Percentiles rank a stretch among this genome's conserved stretches.
Evolutionary conservation across 116 monocot genomes (phyloP).

Genomic region (Cymodocea nodosa): DNA sequence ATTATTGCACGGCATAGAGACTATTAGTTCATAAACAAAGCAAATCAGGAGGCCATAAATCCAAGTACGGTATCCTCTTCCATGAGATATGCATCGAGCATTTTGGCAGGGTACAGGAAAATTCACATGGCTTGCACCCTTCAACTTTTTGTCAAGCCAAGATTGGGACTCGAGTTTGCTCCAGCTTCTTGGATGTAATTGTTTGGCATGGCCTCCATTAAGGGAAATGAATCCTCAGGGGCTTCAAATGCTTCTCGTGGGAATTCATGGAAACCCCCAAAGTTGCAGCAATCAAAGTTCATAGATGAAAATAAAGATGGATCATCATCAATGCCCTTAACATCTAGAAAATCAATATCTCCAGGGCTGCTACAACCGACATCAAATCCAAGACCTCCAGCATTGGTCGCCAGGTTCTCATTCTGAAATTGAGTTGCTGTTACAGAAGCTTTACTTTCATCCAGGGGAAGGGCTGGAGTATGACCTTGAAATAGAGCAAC

Average conservation of each 20-base stretch:
- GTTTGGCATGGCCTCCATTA: constrained; percentile 9
- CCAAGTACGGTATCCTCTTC: neutral
- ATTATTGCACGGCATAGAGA: neutral
- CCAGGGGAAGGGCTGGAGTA: constrained; percentile 27
- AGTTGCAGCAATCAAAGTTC: constrained; percentile 35
- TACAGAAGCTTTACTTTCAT: constrained; percentile 18
- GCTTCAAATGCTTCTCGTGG: constrained; percentile 24
- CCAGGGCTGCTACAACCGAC: constrained; percentile 12
- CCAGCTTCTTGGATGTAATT: neutral
- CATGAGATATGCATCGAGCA: neutral
- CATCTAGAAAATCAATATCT: constrained; percentile 20
- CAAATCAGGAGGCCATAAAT: neutral
- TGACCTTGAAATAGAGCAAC: constrained; percentile 66
- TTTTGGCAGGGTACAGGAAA: neutral
- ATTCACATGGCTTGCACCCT: neutral
- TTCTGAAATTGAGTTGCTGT: constrained; percentile 10
- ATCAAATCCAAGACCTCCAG: constrained; percentile 5
- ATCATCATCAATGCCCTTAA: constrained; percentile 32
- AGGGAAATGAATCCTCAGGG: constrained; percentile 23
- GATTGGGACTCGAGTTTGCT: neutral
- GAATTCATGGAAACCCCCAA: constrained; percentile 32
- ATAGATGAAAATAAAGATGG: constrained; percentile 27
- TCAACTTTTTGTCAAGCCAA: neutral
- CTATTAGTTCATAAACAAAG: neutral
- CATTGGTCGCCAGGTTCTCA: constrained; percentile 7